Base-by-base conservation (phyloP, 306 rosid genomes). In the Mimosa pudica region DNA sequence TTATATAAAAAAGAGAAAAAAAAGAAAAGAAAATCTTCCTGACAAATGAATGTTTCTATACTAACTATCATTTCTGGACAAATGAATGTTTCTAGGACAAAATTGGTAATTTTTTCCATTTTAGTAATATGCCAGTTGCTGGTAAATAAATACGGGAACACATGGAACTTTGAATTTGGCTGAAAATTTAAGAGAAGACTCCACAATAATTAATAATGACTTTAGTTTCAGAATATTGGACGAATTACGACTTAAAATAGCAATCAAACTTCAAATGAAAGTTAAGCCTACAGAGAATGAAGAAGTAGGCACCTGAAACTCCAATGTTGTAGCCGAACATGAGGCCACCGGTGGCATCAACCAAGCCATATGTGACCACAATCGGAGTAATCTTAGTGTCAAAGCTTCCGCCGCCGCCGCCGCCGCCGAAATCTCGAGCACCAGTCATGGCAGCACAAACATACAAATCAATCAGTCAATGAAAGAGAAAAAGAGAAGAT, bases 281-380 rank as follows among this genome's bases (percentile, higher is more conserved):
- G 30, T 5, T 32, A 12, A 60, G 18, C 3, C 13, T 0, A 3
- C 10, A 38, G 57, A 30, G 4, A 17, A 61, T 6, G 7, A 32
- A 46, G 38, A 48, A 3, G 38, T 10, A 65, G 60, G 14, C 69
- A 93, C 98, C 97, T 38, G 98, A 94, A 89, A 94, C 86, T 13
- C 98, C 98, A 2, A 94, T 74, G 30, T 90, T 93, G 77, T 92
- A 92, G 20, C 98, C 98, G 52, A 94, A 94, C 93, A 92, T 92
- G 81, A 92, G 98, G 12, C 98, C 98, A 11, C 94, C 98, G 32
- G 97, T 94, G 52, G 98, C 93, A 0, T 97, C 98, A 94, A 92
- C 87, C 3, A 92, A 74, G 75, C 95, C 92, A n/a, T 93, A 94
- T 70, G 92, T 84, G 24, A 94, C 76, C 77, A 94, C 94, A 48